Base-by-base conservation (phyloP, 1,139 yeast genomes). In the Starmera stellimalicola region DNA sequence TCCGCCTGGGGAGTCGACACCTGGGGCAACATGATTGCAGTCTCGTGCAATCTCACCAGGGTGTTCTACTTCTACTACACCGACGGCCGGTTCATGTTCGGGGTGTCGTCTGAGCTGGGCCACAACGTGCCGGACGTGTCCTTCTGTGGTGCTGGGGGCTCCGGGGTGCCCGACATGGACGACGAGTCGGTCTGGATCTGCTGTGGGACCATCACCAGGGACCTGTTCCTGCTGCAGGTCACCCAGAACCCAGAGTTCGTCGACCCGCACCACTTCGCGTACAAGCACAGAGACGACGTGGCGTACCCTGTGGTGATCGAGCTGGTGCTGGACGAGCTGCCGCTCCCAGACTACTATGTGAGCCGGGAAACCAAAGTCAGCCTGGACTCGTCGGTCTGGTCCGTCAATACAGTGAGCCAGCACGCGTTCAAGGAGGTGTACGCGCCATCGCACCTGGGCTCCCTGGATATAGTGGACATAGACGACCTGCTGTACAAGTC, bases 1-100 rank as follows among this genome's bases (percentile, higher is more conserved):
- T 75, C 84, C 1, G 72, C 69, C 0, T 80, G 91, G 91, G 87
- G 87, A 0, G 49, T 76, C 16, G 83, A 74, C 44, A 54, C 53
- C 17, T 40, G 61, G 45, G 65, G 59, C 33, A 53, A 65, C 37
- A 41, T 72, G 17, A 40, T 79, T 9, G 73, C 62, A 0, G 62
- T 70, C 0, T 70, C 84, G 0, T 85, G 77, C 43, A 80, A 80
- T 49, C 63, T 74, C 2, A 72, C 65, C 37, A 55, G 58, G 12
- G 52, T 74, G 2, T 58, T 70, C 0, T 39, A 75, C 4, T 62
- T 70, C 37, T 58, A 63, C 38, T 58, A 59, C 18, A 37, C 56
- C 32, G 40, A 38, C 3, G 22, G 17, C 2, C 7, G 20, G 1
- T 30, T 45, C 5, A 38, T 33, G 16, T 33, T 19, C 10, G 36